Conservation (phyloP, 306 rosid species). For the Trichosanthes cucumerina region DNA sequence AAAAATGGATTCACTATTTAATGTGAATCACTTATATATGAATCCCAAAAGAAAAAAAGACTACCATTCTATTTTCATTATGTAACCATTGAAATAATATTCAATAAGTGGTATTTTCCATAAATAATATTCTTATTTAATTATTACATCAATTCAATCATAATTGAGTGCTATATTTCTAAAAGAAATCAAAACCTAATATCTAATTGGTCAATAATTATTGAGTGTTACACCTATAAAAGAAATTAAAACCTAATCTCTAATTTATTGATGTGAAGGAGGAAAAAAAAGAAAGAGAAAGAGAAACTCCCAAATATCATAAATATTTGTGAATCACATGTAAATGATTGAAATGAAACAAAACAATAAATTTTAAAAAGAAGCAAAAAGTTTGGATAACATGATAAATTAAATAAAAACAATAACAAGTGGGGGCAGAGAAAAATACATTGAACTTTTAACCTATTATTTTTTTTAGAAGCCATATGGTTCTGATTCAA, state of each 20-base stretch:
- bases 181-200: neutral
- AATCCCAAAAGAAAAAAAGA: no score
- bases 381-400: neutral
- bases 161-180: neutral
- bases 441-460: slow-evolving; percentile 8
- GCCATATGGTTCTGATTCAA: neutral
- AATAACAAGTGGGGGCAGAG: neutral
- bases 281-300: neutral
- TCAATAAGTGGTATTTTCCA: neutral
- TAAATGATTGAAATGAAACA: neutral
- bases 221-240: no score
- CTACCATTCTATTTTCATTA: no score
- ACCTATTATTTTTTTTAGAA: neutral
- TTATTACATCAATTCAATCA: neutral
- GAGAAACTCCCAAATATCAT: neutral
- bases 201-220: neutral
- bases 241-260: neutral
- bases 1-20: no score
- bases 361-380: neutral
- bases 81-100: no score
- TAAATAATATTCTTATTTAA: neutral
- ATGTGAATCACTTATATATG: no score
- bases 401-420: neutral
- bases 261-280: neutral
- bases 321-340: neutral